Evolutionary conservation across 176 grass and related monocot genomes (phyloP), one percentile per base, ranked within the genome.

Genomic region (Panicum miliaceum): DNA sequence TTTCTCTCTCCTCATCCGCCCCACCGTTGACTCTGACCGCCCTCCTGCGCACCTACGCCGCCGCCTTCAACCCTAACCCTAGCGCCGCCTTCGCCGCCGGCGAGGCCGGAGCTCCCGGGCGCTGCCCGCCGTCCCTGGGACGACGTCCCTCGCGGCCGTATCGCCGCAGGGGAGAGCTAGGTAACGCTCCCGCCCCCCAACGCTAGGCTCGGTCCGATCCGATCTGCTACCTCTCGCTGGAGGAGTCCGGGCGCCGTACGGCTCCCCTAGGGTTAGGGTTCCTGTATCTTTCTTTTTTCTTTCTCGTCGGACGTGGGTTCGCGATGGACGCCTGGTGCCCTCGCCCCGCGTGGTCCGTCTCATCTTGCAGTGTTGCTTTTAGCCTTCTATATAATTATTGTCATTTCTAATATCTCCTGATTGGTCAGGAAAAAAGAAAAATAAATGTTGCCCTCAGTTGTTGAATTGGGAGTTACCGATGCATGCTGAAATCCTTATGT

Each of bases 131-230:
- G 11, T 23, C 66, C 22, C 66, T 3, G 66, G 23, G 66, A 23
- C 8, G 37, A 43, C 66, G 19, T 42, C 20, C 66, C 47, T 9
- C 20, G 66, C 38, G 66, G 66, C 66, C n/a, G 10, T 43, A 23
- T 23, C 66, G 66, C 65, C 66, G 66, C 66, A 23, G 66, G 66
- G 66, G 37, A 69, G 20, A 23, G 13, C 41, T 42, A 69, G 66
- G 66, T 69, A 69, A 42, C 20, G 66, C 37, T 19, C 54, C 54
- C 63, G 4, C 14, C 14, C 15, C 63, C 36, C 38, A 20, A 13
- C 18, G 19, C 23, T 1, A 5, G 37, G 65, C 37, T 69, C 5
- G 20, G 7, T 3, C 38, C n/a, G 67, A 70, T 70, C 67, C 67
- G 67, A 70, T 70, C 67, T 70, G 38, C 4, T 23, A 41, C 20